Percentiles rank a stretch among this genome's conserved stretches.
phyloP scores from a whole-genome alignment of 2,329 filamentous ascomycete species.

The Colletotrichum cereale region DNA sequence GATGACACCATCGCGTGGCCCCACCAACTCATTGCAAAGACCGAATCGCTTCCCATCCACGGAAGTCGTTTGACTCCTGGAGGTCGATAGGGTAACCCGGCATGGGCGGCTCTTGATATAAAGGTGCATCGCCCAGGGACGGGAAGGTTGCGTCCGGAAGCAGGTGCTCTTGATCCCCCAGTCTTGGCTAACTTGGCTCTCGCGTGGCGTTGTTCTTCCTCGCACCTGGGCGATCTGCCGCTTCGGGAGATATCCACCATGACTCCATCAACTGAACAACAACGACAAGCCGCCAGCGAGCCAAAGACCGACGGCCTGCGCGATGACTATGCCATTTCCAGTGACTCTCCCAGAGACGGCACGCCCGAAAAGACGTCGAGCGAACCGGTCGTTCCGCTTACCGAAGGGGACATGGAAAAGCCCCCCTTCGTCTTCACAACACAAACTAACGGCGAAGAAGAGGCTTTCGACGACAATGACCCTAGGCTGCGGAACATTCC shows the following conservation, averaged over 20 bases:
- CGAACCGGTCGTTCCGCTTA: conserved; percentile 37
- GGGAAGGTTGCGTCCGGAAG: conserved; percentile 5
- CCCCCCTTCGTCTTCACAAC: conserved; percentile 42
- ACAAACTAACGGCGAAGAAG: conserved; percentile 43
- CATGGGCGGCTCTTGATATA: conserved; percentile 17
- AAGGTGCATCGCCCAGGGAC: conserved; percentile 3
- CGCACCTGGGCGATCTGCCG: conserved; percentile 34
- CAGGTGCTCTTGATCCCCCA: conserved; percentile 6
- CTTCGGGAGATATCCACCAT: conserved; percentile 20
- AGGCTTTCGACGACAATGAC: conserved; percentile 58
- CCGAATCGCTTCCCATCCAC: conserved; percentile 10
- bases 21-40: conserved; percentile 6
- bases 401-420: conserved; percentile 43
- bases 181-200: conserved; percentile 34
- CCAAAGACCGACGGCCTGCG: not conserved
- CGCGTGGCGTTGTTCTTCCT: conserved; percentile 19
- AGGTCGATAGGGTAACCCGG: not conserved
- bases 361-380: conserved; percentile 17
- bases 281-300: conserved; percentile 2
- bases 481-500: conserved; percentile 66
- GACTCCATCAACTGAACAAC: conserved; percentile 16
- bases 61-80: not conserved
- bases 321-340: conserved; percentile 22
- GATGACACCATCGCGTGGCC: conserved; percentile 35
- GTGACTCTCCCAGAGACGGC: conserved; percentile 13